These are phyloP conservation scores for Discostella stelligera DNA, from an alignment of 352 stramenopile species.

Conservation along the genomic window DNA sequence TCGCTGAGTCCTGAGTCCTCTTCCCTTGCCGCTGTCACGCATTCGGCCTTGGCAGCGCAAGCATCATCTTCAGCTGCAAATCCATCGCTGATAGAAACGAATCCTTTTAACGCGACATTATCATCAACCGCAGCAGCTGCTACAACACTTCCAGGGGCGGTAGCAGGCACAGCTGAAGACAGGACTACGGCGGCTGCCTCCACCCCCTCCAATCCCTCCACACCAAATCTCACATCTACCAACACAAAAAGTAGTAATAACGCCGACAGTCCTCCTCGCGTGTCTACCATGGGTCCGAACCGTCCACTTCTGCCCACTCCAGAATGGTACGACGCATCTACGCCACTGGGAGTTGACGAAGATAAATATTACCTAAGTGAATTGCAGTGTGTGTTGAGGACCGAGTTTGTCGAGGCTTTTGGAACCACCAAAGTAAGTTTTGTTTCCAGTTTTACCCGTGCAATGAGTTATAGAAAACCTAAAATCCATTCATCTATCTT, in stretches of 20 bases:
- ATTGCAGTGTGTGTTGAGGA: slow-evolving; percentile 74
- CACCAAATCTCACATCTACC: background rate
- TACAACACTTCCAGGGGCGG: background rate
- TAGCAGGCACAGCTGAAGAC: background rate
- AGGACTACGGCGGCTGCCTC: background rate
- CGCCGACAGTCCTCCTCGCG: background rate
- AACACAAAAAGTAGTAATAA: background rate
- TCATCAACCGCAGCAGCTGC: background rate
- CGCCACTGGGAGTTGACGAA: slow-evolving; percentile 67
- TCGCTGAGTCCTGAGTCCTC: slow-evolving; percentile 2
- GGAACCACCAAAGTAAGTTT: slow-evolving; percentile 53
- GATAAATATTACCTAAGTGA: slow-evolving; percentile 82
- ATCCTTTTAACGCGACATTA: background rate
- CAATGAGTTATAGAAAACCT: background rate
- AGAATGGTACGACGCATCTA: slow-evolving; percentile 51
- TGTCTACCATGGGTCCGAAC: slow-evolving; percentile 5
- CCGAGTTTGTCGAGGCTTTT: slow-evolving; percentile 78
- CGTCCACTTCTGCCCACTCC: slow-evolving; percentile 35
- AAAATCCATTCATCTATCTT: background rate
- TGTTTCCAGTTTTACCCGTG: background rate
- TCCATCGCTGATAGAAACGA: background rate
- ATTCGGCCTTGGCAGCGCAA: background rate
- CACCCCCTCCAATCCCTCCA: background rate
- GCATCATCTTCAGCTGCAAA: background rate
- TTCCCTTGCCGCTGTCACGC: background rate